Percentiles rank a stretch among this genome's conserved stretches.
Conservation (phyloP, 176 grass and related monocot species). For the Dactylis glomerata region DNA sequence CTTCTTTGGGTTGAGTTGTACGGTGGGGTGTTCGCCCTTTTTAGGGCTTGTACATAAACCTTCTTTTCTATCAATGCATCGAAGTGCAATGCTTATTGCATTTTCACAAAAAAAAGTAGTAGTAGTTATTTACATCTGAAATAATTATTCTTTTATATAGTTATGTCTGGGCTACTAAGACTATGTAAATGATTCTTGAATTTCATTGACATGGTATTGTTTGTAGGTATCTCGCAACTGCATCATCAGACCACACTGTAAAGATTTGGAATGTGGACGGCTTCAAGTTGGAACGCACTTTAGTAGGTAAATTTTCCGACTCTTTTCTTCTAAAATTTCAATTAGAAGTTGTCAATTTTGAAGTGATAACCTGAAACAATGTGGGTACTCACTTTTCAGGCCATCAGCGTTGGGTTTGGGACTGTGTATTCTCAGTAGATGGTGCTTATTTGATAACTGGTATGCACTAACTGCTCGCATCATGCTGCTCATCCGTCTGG, state of each 20-base stretch:
- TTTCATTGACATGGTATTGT: not conserved
- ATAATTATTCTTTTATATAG: not conserved
- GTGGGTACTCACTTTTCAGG: constrained; percentile 30
- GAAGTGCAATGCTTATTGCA: no score
- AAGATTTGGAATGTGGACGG: constrained; percentile 99
- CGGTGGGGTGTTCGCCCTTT: no score
- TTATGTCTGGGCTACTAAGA: not conserved
- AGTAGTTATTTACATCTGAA: not conserved
- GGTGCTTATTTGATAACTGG: constrained; percentile 91
- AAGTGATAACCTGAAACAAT: not conserved
- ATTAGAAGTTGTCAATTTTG: not conserved
- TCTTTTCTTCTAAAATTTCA: not conserved
- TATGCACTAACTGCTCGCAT: not conserved
- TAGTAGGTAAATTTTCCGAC: constrained; percentile 48
- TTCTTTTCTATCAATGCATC: no score
- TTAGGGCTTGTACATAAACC: no score
- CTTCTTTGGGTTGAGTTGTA: no score
- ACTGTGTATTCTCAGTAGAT: constrained; percentile 91
- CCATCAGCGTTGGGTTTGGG: constrained; percentile 94
- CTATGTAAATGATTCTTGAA: not conserved
- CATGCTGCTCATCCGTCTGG: not conserved
- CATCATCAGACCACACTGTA: constrained; percentile 82
- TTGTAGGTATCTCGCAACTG: constrained; percentile 93
- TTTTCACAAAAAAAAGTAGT: no score
- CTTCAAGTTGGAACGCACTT: constrained; percentile 83